Conservation (phyloP, 2,329 filamentous ascomycete species). For the Ophiostoma himal-ulmi region DNA sequence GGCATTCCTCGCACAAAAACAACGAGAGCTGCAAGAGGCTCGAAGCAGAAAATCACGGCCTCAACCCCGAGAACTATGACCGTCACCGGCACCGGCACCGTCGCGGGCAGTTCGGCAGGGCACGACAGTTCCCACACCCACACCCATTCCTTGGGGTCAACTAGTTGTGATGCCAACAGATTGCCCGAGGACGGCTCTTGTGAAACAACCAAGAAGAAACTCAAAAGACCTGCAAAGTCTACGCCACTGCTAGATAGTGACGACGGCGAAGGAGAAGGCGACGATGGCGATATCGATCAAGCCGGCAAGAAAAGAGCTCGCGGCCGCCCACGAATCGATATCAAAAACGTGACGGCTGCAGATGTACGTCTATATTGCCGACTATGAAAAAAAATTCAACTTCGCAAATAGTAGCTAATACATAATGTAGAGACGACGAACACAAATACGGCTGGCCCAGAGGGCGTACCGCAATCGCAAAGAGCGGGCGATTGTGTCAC, state of each 20-base stretch:
- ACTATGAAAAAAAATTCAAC: no score
- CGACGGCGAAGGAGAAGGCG: conserved; percentile 10
- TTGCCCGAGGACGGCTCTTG: neutral
- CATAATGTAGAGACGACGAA: conserved; percentile 61
- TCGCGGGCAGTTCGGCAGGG: neutral
- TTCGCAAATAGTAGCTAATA: neutral
- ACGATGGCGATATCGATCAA: conserved; percentile 29
- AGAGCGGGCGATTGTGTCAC: conserved; percentile 68
- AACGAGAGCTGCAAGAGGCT: conserved; percentile 4
- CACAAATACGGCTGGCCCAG: conserved; percentile 82
- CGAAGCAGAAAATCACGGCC: conserved; percentile 11
- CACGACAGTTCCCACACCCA: neutral
- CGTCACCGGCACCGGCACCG: neutral
- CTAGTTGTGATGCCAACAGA: neutral
- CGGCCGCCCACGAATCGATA: conserved; percentile 68
- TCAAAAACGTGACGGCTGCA: conserved; percentile 69
- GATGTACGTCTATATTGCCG: conserved; percentile 55
- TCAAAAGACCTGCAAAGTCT: neutral
- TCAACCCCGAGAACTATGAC: neutral
- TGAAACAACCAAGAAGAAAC: neutral
- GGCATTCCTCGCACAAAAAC: conserved; percentile 26
- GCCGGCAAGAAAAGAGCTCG: conserved; percentile 54
- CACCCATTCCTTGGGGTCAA: neutral
- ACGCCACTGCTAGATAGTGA: conserved; percentile 8
- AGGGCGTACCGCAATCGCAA: conserved; percentile 80